Evolutionary conservation across 1,139 yeast species (phyloP).

Genomic region (Lodderomyces metapsilosis): DNA sequence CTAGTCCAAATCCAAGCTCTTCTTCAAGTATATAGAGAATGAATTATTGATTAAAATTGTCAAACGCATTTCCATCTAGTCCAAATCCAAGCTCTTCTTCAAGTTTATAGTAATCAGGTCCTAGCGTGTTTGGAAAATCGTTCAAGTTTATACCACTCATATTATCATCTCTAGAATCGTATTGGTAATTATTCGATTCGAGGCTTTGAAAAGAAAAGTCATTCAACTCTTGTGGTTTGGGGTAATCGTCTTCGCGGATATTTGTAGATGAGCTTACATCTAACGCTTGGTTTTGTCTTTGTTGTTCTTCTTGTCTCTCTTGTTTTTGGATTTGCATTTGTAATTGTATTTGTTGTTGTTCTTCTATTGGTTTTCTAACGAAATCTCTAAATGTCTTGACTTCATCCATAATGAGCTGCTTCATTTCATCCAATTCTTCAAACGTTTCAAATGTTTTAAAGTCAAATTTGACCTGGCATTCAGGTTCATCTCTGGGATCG

Average conservation of each 20-base stretch:
- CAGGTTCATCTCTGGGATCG: slow-evolving; percentile 93
- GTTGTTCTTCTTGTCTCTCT: slow-evolving; percentile 24
- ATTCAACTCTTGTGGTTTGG: slow-evolving; percentile 49
- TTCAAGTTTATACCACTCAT: background rate
- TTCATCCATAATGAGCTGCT: slow-evolving; percentile 75
- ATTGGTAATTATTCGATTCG: slow-evolving; percentile 7
- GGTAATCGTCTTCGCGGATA: slow-evolving; percentile 17
- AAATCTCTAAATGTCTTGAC: slow-evolving; percentile 76
- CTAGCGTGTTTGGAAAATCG: slow-evolving; percentile 11
- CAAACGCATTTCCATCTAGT: slow-evolving; percentile 34
- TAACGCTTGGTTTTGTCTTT: slow-evolving; percentile 17
- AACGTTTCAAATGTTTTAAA: slow-evolving; percentile 81
- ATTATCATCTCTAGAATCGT: background rate
- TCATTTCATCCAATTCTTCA: slow-evolving; percentile 77
- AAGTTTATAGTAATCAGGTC: slow-evolving; percentile 34
- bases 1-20: slow-evolving; percentile 48
- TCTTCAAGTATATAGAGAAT: too few relatives aligned
- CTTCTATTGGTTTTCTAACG: slow-evolving; percentile 75
- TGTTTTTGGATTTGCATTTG: slow-evolving; percentile 36
- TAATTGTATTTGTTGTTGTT: slow-evolving; percentile 53
- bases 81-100: slow-evolving; percentile 51
- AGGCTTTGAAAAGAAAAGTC: slow-evolving; percentile 34
- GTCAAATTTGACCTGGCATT: slow-evolving; percentile 79
- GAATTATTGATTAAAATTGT: slow-evolving; percentile 5
- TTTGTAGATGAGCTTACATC: slow-evolving; percentile 5